Evolutionary conservation across 1,139 yeast genomes (phyloP).

Genomic region (Debaryomyces sp.): DNA sequence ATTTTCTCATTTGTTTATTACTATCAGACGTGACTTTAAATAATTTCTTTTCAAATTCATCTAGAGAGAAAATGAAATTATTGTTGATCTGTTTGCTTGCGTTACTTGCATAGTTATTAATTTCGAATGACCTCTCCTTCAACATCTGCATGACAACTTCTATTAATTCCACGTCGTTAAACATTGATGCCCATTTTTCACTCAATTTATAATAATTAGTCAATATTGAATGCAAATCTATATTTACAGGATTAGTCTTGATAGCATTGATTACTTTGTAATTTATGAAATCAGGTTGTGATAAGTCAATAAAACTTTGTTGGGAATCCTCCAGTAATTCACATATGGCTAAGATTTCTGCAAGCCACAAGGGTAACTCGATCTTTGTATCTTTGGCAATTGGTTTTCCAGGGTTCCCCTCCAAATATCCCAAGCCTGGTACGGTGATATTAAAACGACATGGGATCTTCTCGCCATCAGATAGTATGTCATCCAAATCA

Average conservation of each 20-base stretch:
- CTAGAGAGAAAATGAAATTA: conserved; percentile 65
- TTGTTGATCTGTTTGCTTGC: conserved; percentile 44
- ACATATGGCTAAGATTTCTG: conserved; percentile 70
- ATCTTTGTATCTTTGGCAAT: conserved; percentile 66
- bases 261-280: conserved; percentile 75
- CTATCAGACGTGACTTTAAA: conserved; percentile 63
- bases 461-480: conserved; percentile 73
- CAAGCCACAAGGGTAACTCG: conserved; percentile 89
- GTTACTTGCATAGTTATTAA: conserved; percentile 71
- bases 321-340: conserved; percentile 40
- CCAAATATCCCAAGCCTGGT: conserved; percentile 87
- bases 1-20: conserved; percentile 62
- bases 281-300: conserved; percentile 69
- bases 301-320: conserved; percentile 65
- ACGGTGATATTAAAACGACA: conserved; percentile 76
- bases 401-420: conserved; percentile 74
- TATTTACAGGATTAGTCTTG: conserved; percentile 67
- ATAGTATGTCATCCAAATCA: conserved; percentile 84
- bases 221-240: conserved; percentile 70
- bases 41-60: conserved; percentile 70
- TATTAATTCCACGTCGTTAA: conserved; percentile 65
- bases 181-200: conserved; percentile 74
- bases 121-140: conserved; percentile 65
- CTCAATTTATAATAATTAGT: conserved; percentile 70
- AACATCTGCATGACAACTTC: conserved; percentile 57